These are phyloP conservation scores for Candida mesenterica DNA, from an alignment of 1,139 yeast species.

Conservation along the genomic window DNA sequence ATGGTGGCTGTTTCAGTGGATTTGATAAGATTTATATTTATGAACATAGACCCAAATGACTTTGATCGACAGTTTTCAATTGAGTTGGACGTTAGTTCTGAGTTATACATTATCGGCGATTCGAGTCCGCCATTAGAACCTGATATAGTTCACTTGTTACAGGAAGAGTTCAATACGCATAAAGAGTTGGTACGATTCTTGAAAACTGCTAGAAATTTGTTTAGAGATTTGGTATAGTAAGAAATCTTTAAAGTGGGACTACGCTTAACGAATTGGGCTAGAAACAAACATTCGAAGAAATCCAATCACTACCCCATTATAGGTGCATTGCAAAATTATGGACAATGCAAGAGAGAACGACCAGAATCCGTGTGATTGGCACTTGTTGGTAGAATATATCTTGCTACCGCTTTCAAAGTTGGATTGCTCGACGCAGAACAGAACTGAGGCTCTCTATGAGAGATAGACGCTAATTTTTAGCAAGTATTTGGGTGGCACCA, in stretches of 20 bases:
- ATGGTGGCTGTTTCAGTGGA: constrained; percentile 41
- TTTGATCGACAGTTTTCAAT: constrained; percentile 36
- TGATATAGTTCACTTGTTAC: constrained; percentile 19
- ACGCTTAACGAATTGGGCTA: neutral
- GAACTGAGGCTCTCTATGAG: no score
- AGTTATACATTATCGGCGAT: constrained; percentile 28
- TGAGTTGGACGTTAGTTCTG: constrained; percentile 37
- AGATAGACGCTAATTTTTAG: no score
- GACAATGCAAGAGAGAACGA: no score
- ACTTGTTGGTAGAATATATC: no score
- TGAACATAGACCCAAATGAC: constrained; percentile 42
- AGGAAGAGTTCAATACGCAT: constrained; percentile 33
- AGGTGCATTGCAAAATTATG: no score
- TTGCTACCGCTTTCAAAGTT: no score
- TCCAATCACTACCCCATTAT: neutral
- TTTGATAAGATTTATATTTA: constrained; percentile 38
- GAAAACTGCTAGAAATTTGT: constrained; percentile 29
- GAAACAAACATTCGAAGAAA: neutral
- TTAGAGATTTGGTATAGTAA: constrained; percentile 16
- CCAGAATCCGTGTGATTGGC: no score
- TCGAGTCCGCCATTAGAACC: constrained; percentile 33
- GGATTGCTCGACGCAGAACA: no score
- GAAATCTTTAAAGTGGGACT: constrained; percentile 1
- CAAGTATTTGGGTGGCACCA: no score
- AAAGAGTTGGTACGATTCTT: constrained; percentile 40